Evolutionary conservation across 345 rosid genomes (phyloP).

Genomic region (Rhizophora mangle): DNA sequence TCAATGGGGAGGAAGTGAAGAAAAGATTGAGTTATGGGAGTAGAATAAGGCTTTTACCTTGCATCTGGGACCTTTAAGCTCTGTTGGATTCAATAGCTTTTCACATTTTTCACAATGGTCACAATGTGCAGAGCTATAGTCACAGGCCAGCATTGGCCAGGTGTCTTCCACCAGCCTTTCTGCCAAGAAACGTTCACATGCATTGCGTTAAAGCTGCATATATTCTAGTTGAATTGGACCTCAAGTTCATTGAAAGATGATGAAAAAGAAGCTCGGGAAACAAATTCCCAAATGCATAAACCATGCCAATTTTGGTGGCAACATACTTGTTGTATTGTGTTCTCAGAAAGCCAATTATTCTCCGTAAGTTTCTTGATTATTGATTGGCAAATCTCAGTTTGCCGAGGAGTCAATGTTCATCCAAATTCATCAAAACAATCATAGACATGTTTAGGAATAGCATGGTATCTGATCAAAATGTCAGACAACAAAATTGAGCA

Average conservation of each 20-base stretch:
- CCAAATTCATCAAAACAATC: conserved; percentile 93
- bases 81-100: conserved; percentile 84
- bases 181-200: conserved; percentile 74
- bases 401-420: conserved; percentile 76
- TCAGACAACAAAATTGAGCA: too few relatives aligned
- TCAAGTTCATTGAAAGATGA: too few relatives aligned
- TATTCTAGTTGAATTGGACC: too few relatives aligned
- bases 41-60: conserved; percentile 42
- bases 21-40: too few relatives aligned
- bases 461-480: too few relatives aligned
- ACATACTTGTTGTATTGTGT: conserved; percentile 44
- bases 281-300: too few relatives aligned
- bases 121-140: conserved; percentile 83
- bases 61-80: conserved; percentile 81
- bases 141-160: conserved; percentile 71
- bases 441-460: conserved; percentile 33
- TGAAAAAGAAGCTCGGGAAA: too few relatives aligned
- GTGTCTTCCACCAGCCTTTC: conserved; percentile 91
- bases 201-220: conserved; percentile 76
- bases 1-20: background rate
- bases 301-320: too few relatives aligned
- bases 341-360: conserved; percentile 75
- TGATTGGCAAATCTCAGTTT: conserved; percentile 83
- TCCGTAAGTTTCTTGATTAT: conserved; percentile 73
- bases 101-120: conserved; percentile 94